A percentile compares a stretch with the other conserved stretches of the same genome.
Evolutionary conservation across 2,329 filamentous ascomycete species (phyloP).

Genomic region (Pseudovirgaria hyperparasitica): DNA sequence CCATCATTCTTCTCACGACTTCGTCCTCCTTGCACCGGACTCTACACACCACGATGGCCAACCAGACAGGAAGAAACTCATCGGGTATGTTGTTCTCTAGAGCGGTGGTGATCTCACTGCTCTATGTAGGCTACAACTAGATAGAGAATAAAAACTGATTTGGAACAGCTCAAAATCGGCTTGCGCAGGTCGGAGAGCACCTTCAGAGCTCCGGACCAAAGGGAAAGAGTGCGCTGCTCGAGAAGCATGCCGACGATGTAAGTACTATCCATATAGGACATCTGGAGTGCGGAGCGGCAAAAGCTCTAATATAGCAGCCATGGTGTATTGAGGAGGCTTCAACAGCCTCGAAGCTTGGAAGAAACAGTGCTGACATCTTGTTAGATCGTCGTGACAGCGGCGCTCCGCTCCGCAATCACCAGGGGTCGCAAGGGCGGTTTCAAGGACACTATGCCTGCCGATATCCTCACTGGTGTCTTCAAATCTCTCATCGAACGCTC

Average conservation of each 20-base stretch:
- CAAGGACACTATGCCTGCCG: constrained; percentile 83
- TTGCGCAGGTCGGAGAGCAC: constrained; percentile 46
- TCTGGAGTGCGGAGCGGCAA: neutral
- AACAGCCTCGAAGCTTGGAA: neutral
- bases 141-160: constrained; percentile 6
- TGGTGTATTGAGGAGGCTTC: neutral
- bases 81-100: constrained; percentile 8
- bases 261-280: constrained; percentile 9
- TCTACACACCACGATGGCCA: constrained; percentile 17
- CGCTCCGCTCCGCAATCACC: constrained; percentile 82
- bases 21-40: neutral
- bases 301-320: neutral
- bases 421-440: constrained; percentile 88
- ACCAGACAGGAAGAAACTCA: constrained; percentile 20
- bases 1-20: neutral
- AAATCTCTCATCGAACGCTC: constrained; percentile 72
- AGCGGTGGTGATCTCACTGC: constrained; percentile 1
- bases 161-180: constrained; percentile 40
- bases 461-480: constrained; percentile 75
- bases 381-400: constrained; percentile 74
- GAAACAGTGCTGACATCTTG: neutral
- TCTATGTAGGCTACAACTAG: neutral
- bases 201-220: constrained; percentile 28
- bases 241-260: constrained; percentile 47
- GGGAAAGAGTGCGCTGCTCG: constrained; percentile 31